Base-by-base conservation (phyloP, 257 asterid genomes). In the Thymus mandschuricus region DNA sequence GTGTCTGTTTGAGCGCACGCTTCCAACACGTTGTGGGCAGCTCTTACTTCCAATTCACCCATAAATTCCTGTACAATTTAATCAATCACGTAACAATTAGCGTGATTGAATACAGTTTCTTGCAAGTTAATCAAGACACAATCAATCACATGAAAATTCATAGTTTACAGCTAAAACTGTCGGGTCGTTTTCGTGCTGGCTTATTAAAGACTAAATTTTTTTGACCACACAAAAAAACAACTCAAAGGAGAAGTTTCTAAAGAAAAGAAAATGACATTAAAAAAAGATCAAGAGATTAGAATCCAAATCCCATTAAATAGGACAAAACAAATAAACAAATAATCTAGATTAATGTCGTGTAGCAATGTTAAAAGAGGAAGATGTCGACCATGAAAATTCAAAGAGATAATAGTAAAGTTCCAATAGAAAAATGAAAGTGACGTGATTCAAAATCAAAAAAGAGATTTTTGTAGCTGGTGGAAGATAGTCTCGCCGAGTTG, bases 11-110 rank as follows among this genome's bases (percentile, higher is more conserved):
- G 98, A 0, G 97, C 96, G 79, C 99, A 89, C 9, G 99, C 99
- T 84, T 95, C 99, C 84, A 95, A 48, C 76, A 90, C 97, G 76
- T 92, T 95, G 76, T 92, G 97, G 38, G 99, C 99, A 38, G 98
- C 99, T 76, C 97, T 88, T 12, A 88, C 98, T 77, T 95, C 99
- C 74, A 92, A 66, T 62, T 95, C 99, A 48, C 87, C 91, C 96
- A 87, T 85, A 54, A 69, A 76, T 84, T 89, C 99, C 98, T 95
- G 87, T 10, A 44, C 43, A 58, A 21, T 21, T 21, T 21, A 21
- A 21, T n/a, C 29, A 56, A 34, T 28, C 21, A 34, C 33, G n/a
- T 2, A 29, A 38, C 6, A 5, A 5, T 38, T 38, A 38, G 6
- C 41, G 41, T 38, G 41, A 5, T 38, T 38, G 41, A 4, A 38